phyloP scores from a whole-genome alignment of 2,329 filamentous ascomycete genomes.

The Leptodontidium sp. region DNA sequence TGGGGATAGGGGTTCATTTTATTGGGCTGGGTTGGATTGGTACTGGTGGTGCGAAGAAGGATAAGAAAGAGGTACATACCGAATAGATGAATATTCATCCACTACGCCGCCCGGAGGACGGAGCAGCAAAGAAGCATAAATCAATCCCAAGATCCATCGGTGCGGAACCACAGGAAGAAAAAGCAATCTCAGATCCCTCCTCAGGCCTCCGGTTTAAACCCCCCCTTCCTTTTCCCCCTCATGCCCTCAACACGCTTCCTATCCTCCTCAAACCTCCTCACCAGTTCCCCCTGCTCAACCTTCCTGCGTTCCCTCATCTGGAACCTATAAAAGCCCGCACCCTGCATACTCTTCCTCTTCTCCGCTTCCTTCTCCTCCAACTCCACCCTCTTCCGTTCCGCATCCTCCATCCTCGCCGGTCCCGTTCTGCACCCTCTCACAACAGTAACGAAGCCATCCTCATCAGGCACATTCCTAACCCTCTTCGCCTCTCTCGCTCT shows the following conservation, averaged over 20 bases:
- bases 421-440: constrained; percentile 77
- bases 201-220: constrained; percentile 61
- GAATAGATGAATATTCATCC: not conserved
- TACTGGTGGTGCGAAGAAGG: not conserved
- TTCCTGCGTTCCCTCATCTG: constrained; percentile 83
- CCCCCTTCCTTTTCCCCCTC: constrained; percentile 63
- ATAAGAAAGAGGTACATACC: not conserved
- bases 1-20: not conserved
- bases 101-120: not conserved
- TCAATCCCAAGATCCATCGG: not conserved
- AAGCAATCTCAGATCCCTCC: constrained; percentile 19
- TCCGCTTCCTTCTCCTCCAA: constrained; percentile 70
- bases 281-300: constrained; percentile 72
- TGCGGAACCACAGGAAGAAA: not conserved
- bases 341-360: constrained; percentile 61
- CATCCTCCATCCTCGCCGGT: constrained; percentile 77
- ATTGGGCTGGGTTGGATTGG: not conserved
- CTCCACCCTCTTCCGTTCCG: constrained; percentile 65
- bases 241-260: constrained; percentile 74
- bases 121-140: not conserved
- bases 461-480: constrained; percentile 82
- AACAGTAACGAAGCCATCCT: constrained; percentile 95
- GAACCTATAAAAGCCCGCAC: constrained; percentile 83
- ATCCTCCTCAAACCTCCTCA: constrained; percentile 80
- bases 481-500: constrained; percentile 68